Base-by-base conservation (phyloP, 176 grass and related monocot species). In the Juncus inflexus region DNA sequence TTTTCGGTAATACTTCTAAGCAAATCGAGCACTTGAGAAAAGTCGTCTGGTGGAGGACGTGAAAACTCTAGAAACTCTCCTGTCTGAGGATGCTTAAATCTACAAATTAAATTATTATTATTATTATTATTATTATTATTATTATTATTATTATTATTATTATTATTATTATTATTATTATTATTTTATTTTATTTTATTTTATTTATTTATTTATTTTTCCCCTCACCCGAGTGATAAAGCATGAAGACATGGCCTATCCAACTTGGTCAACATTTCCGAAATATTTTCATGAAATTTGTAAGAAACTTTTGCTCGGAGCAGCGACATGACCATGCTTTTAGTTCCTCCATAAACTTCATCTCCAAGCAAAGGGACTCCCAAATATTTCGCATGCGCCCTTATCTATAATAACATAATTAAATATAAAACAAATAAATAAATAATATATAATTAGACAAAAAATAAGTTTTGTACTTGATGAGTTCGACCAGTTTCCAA, bases 161-260 rank as follows among this genome's bases (percentile, higher is more conserved):
- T 37, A 50, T 75, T 69, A 37, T 15, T 65, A 9, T 5, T 15
- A 2, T 50, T 12, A 9, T 12, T 62, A 56, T 73, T 76, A 49
- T n/a, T 40, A 55, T 50, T n/a, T 6, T 49, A 51, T 8, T 43
- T 8, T 11, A 53, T 69, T 6, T 9, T 55, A 15, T 8, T 54
- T 7, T 37, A 50, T 65, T n/a, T 68, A 14, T 58, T 50, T 40
- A 71, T 57, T 41, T 47, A 19, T 14, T 58, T n/a, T n/a, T n/a
- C n/a, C n/a, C 53, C 80, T 19, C 75, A 92, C 94, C 94, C 94
- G 69, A 99, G 85, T 47, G 80, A 99, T 52, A 77, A 63, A 75
- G 88, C 94, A 78, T 92, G 94, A 40, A 99, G 88, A 65, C 80
- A 99, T 61, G 94, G 94, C 53, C 83, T 89, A 16, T 92, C 83